Evolutionary conservation across 257 asterid genomes (phyloP).

Genomic region (Solanum pennellii): DNA sequence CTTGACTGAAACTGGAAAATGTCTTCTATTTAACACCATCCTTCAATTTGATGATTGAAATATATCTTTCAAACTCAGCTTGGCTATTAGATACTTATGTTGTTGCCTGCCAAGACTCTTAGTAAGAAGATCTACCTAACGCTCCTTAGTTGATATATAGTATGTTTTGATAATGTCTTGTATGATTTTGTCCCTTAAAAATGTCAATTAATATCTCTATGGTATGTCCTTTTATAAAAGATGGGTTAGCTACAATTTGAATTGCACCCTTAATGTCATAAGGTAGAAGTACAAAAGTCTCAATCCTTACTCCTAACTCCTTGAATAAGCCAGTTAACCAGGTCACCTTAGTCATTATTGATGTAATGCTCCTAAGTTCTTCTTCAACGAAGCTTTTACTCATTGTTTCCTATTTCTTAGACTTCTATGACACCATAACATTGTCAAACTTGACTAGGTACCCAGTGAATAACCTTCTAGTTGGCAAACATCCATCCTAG

Average conservation of each 20-base stretch:
- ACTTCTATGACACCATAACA: neutral
- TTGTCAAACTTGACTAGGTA: neutral
- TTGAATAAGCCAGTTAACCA: neutral
- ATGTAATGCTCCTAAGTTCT: neutral
- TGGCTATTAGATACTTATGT: too few relatives aligned
- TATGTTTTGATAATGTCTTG: neutral
- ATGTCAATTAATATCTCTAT: too few relatives aligned
- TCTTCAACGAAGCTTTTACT: neutral
- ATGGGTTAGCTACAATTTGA: neutral
- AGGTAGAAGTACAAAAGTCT: too few relatives aligned
- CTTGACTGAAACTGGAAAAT: too few relatives aligned
- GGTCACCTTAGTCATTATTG: neutral
- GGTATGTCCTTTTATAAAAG: too few relatives aligned
- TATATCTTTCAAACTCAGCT: too few relatives aligned
- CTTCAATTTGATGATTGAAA: too few relatives aligned
- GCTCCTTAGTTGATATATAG: neutral
- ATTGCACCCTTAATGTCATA: neutral
- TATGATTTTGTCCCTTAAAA: neutral
- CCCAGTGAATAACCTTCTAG: neutral
- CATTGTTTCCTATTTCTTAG: neutral
- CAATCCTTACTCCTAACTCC: neutral
- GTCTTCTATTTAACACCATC: too few relatives aligned
- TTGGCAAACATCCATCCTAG: neutral
- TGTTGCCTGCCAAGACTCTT: neutral
- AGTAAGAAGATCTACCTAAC: too few relatives aligned